Conservation (phyloP, 768 basidiomycete genomes). For the Tulasnella sp. region DNA sequence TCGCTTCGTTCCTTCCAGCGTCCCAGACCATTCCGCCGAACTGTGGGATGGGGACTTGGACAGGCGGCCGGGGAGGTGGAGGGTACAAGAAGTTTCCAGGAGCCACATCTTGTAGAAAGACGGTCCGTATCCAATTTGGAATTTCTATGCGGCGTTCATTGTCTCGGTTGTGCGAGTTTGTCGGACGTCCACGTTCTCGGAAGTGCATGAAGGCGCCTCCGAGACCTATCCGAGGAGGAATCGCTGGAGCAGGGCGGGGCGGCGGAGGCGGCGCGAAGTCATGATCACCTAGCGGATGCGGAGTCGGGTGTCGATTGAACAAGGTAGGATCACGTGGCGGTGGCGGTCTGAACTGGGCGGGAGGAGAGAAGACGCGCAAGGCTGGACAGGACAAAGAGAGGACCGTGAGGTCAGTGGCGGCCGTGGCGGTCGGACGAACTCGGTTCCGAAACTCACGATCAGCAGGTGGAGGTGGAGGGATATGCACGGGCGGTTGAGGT, state of each 20-base stretch:
- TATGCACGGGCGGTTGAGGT: background rate
- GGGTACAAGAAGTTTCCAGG: background rate
- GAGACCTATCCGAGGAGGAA: slow-evolving; percentile 7
- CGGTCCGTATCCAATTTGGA: background rate
- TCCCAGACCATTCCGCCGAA: slow-evolving; percentile 23
- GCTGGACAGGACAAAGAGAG: background rate
- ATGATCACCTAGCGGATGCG: background rate
- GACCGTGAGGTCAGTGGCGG: background rate
- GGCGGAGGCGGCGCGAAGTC: background rate
- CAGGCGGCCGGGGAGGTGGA: background rate
- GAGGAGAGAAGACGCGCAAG: slow-evolving; percentile 16
- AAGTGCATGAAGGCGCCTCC: slow-evolving; percentile 9
- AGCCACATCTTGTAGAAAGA: no score
- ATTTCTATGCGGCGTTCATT: background rate
- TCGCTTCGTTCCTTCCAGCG: background rate
- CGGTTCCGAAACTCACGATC: background rate
- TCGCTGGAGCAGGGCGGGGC: background rate
- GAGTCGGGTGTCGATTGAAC: background rate
- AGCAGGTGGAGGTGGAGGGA: background rate
- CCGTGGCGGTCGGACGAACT: background rate
- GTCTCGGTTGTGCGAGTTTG: background rate
- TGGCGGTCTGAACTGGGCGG: slow-evolving; percentile 9
- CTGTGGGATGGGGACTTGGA: background rate
- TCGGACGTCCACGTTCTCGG: background rate
- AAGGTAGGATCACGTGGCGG: background rate